These are phyloP conservation scores for Solanum chaucha DNA, from an alignment of 257 asterid genomes.

Conservation along the genomic window DNA sequence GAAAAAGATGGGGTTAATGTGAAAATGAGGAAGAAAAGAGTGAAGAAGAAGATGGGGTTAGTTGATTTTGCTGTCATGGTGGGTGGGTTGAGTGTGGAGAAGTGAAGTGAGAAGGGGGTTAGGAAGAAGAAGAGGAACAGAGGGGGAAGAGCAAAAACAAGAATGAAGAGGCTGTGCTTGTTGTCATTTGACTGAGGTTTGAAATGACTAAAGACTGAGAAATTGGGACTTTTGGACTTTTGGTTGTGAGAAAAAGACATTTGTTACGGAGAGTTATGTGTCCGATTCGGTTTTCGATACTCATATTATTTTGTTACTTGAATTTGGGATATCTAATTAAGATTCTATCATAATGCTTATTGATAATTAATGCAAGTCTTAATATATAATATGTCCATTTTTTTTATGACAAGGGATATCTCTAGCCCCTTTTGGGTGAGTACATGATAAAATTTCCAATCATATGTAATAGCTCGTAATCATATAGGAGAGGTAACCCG, in stretches of 20 bases:
- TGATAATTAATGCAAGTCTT: no score
- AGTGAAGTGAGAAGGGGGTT: not conserved
- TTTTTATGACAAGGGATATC: no score
- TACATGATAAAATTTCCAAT: no score
- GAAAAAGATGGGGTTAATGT: not conserved
- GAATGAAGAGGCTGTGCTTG: not conserved
- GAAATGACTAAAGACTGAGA: not conserved
- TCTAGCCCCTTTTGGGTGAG: no score
- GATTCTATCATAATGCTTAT: no score
- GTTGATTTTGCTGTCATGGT: not conserved
- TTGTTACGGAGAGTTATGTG: not conserved
- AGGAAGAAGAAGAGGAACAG: not conserved
- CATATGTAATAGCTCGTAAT: no score
- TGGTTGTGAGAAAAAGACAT: not conserved
- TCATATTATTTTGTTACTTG: no score
- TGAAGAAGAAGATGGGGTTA: not conserved
- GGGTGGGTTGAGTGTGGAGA: not conserved
- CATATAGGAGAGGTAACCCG: accelerated
- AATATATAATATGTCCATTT: no score
- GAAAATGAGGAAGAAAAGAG: constrained; percentile 1
- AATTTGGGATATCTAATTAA: no score
- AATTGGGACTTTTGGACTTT: not conserved
- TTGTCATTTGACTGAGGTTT: constrained; percentile 1
- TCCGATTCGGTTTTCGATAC: not conserved
- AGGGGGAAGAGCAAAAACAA: not conserved